These are phyloP conservation scores for Chenopodium quinoa DNA, from an alignment of 148 eudicot genomes.

Conservation along the genomic window DNA sequence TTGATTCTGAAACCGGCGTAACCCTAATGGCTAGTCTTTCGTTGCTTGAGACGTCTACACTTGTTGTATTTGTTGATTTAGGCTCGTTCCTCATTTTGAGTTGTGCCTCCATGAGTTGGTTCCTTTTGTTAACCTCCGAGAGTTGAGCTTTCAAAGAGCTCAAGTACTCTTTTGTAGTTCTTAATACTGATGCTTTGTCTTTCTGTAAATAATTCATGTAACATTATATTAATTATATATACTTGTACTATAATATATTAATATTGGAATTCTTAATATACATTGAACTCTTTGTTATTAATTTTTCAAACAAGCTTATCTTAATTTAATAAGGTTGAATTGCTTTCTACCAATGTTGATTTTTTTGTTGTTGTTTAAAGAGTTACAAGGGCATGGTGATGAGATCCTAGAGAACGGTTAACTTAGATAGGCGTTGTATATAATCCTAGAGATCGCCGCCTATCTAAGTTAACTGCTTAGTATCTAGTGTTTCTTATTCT, in stretches of 20 bases:
- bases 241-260: not conserved
- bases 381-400: too few relatives aligned
- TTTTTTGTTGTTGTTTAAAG: too few relatives aligned
- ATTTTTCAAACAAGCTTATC: too few relatives aligned
- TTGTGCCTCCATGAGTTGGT: constrained; percentile 47
- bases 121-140: constrained; percentile 44
- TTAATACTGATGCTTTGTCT: constrained; percentile 79
- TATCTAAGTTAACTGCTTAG: too few relatives aligned
- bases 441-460: too few relatives aligned
- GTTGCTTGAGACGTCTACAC: not conserved
- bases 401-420: too few relatives aligned
- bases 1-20: constrained; percentile 36
- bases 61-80: not conserved
- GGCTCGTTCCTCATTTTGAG: constrained; percentile 4
- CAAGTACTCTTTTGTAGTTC: constrained; percentile 58
- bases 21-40: constrained; percentile 38
- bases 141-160: constrained; percentile 56
- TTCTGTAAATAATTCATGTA: constrained; percentile 38
- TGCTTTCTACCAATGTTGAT: too few relatives aligned
- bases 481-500: too few relatives aligned
- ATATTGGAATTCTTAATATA: not conserved
- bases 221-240: not conserved
- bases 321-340: not conserved
- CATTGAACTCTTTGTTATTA: not conserved
- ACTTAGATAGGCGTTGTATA: too few relatives aligned